Conservation (phyloP, 805 yeast genomes). For the Kuraishia molischiana region DNA sequence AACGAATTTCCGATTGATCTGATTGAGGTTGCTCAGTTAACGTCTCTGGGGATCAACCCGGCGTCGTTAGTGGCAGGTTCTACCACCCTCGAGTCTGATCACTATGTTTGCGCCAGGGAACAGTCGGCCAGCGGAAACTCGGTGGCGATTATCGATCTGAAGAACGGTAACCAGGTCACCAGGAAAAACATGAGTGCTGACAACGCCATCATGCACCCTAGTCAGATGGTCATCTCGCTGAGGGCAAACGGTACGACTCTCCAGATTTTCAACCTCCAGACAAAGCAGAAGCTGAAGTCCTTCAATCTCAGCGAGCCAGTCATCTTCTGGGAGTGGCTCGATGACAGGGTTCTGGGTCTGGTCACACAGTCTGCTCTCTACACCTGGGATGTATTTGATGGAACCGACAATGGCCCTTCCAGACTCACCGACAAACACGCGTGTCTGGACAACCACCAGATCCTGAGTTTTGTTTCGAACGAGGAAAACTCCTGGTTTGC, state of each 20-base stretch:
- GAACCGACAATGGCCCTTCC: constrained; percentile 72
- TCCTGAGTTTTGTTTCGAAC: constrained; percentile 83
- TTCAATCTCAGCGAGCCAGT: constrained; percentile 82
- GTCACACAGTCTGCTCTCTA: constrained; percentile 70
- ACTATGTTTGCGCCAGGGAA: constrained; percentile 77
- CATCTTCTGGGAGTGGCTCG: constrained; percentile 92
- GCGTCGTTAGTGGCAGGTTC: constrained; percentile 84
- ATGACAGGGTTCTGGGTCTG: constrained; percentile 64
- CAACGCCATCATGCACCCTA: constrained; percentile 93
- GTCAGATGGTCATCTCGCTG: constrained; percentile 79
- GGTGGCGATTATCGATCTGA: constrained; percentile 88
- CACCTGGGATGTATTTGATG: constrained; percentile 79
- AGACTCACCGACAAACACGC: constrained; percentile 79
- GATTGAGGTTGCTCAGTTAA: constrained; percentile 87
- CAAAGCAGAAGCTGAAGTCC: constrained; percentile 84
- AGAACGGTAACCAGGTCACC: constrained; percentile 67
- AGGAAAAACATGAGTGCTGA: constrained; percentile 96
- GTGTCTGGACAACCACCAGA: constrained; percentile 68
- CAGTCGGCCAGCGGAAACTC: constrained; percentile 56
- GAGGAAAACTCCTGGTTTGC: constrained; percentile 86
- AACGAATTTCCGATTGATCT: constrained; percentile 90
- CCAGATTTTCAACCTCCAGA: constrained; percentile 83
- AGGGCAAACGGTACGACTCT: constrained; percentile 95
- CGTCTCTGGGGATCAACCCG: constrained; percentile 77
- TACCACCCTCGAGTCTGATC: constrained; percentile 90